A percentile compares a stretch with the other conserved stretches of the same genome.
These are phyloP conservation scores for Termitomyces sp. DNA, from an alignment of 1,284 basidiomycete species.

Conservation along the genomic window DNA sequence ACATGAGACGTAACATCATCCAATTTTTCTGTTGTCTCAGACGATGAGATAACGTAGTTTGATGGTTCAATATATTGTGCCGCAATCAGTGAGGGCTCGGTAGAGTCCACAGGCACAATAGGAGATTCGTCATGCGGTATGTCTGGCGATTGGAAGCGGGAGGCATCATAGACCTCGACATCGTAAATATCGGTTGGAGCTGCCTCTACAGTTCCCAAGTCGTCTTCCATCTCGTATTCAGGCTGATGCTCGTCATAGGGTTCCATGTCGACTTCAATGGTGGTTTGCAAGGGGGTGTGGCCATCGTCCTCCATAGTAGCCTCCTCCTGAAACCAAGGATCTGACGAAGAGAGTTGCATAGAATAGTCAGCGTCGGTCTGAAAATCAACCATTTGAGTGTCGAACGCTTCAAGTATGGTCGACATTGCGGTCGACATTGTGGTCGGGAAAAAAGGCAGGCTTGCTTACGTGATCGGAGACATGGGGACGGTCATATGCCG, in stretches of 20 bases:
- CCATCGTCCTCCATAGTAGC: slow-evolving; percentile 62
- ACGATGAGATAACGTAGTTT: neutral
- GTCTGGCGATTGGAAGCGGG: slow-evolving; percentile 26
- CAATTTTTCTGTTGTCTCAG: neutral
- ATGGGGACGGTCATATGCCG: neutral
- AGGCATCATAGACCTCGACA: slow-evolving; percentile 59
- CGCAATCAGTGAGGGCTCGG: slow-evolving; percentile 1
- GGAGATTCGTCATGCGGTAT: slow-evolving; percentile 1
- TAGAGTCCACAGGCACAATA: slow-evolving; percentile 3
- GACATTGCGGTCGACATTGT: slow-evolving; percentile 30
- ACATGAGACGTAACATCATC: neutral
- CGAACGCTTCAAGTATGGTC: slow-evolving; percentile 49
- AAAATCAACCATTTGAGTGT: slow-evolving; percentile 68
- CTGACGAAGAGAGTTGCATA: slow-evolving; percentile 51
- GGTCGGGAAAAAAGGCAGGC: slow-evolving; percentile 6
- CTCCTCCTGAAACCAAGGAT: slow-evolving; percentile 55
- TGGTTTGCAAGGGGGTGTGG: slow-evolving; percentile 20
- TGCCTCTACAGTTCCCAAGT: slow-evolving; percentile 30
- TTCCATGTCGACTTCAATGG: slow-evolving; percentile 69
- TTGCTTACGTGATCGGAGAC: slow-evolving; percentile 12
- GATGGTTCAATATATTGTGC: slow-evolving; percentile 7
- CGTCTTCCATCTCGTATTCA: slow-evolving; percentile 73
- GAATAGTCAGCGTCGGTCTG: slow-evolving; percentile 56
- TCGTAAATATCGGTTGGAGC: slow-evolving; percentile 40
- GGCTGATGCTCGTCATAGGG: slow-evolving; percentile 43